These are phyloP conservation scores for Centella asiatica DNA, from an alignment of 129 eudicot genomes.

Conservation along the genomic window DNA sequence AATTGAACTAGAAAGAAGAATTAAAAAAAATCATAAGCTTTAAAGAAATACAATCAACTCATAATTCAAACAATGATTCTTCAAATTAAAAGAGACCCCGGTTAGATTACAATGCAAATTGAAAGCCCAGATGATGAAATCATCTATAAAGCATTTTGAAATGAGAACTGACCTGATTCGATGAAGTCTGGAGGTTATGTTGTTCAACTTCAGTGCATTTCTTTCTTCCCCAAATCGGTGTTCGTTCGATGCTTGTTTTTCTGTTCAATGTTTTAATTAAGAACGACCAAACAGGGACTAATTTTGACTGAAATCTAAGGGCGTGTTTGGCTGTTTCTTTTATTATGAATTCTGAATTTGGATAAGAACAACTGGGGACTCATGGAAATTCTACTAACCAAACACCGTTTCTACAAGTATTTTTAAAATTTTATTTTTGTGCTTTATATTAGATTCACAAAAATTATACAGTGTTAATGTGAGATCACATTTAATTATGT, in stretches of 20 bases:
- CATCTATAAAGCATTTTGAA: not conserved
- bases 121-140: not conserved
- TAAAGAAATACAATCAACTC: not conserved
- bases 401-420: too few species aligned
- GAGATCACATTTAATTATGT: too few species aligned
- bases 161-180: slow-evolving; percentile 4
- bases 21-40: not conserved
- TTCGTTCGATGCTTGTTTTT: not conserved
- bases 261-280: too few species aligned
- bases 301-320: too few species aligned
- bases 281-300: not conserved
- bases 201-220: not conserved
- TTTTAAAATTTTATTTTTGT: too few species aligned
- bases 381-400: too few species aligned
- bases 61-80: not conserved
- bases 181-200: not conserved
- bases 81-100: not conserved
- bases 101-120: not conserved
- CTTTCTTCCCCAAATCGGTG: not conserved
- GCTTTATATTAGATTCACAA: too few species aligned
- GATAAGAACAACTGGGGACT: too few species aligned
- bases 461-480: too few species aligned
- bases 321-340: too few species aligned
- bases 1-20: not conserved
- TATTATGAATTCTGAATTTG: too few species aligned